Evolutionary conservation across 208 protist species (phyloP).

Genomic region (Crithidia expoeki): DNA sequence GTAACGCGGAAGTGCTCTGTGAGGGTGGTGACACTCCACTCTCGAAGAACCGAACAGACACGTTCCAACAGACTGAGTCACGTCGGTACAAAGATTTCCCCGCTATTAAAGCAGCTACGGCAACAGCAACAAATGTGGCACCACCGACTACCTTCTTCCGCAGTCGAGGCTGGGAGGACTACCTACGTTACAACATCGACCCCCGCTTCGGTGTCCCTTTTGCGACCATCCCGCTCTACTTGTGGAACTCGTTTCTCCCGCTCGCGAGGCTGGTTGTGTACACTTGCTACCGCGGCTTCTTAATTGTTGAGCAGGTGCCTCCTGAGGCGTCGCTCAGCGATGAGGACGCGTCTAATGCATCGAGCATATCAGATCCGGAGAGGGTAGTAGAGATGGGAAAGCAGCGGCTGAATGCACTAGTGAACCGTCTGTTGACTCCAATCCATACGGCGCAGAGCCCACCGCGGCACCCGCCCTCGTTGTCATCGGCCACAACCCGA

Average conservation of each 20-base stretch:
- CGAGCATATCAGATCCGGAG: neutral
- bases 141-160: neutral
- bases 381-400: neutral
- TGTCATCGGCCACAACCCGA: neutral
- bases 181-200: slow-evolving; percentile 39
- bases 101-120: too few relatives aligned
- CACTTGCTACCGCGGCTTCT: slow-evolving; percentile 43
- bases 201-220: slow-evolving; percentile 51
- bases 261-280: slow-evolving; percentile 46
- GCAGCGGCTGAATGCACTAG: neutral
- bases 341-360: neutral
- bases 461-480: neutral
- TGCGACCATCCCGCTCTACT: slow-evolving; percentile 40
- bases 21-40: neutral
- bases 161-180: slow-evolving; percentile 36
- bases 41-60: neutral
- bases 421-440: neutral
- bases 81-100: too few relatives aligned
- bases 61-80: too few relatives aligned
- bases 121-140: neutral
- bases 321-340: slow-evolving; percentile 4
- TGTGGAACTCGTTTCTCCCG: slow-evolving; percentile 35
- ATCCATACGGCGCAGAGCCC: neutral
- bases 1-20: slow-evolving; percentile 5
- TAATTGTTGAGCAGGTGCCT: slow-evolving; percentile 40